Evolutionary conservation across 768 basidiomycete species (phyloP), one percentile per base, ranked within the genome.

Genomic region (Filobasidium floriforme): DNA sequence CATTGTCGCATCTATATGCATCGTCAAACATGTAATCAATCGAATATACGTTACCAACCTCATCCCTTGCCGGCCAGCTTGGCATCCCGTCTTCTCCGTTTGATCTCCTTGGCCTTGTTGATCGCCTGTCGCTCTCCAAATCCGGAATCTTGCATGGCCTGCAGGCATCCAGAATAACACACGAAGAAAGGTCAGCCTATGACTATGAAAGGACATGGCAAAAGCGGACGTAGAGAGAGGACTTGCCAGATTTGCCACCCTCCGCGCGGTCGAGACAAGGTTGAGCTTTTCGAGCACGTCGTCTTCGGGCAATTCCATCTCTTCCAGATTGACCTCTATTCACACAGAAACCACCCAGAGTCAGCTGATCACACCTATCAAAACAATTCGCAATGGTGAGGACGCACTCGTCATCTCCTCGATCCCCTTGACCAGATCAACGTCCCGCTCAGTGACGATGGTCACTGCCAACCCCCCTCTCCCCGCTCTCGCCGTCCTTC

Each of bases 381-480:
- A 12, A 15, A 41, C 18, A 11, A 44, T 14, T 22, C 29, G 15
- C 26, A 44, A 7, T 12, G 1, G 41, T n/a, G n/a, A n/a, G 18
- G 1, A 82, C 88, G 79, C 75, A 92, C 92, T 84, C 66, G 97
- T 92, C 19, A 90, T 85, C 41, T 84, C 83, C 79, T 99, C 96
- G 64, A 99, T 88, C 67, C 79, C 83, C 71, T 89, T 70, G 46
- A 99, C 85, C 57, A 87, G 82, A 62, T 90, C 87, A 73, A 93
- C 90, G 75, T 98, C 96, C 52, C 84, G 82, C 79, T 98, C 94
- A 1, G 94, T 96, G 61, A 98, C 89, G 75, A 98, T 90, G 73
- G 92, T 98, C 32, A 98, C 83, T 0, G 91, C 91, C 59, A 92
- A 81, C 73, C 96, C 96, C 1, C 88, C 89, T 72, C 85, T 83